Conservation (phyloP, 371 early-diverging fungal species). For the Haplosporangium sp. region DNA sequence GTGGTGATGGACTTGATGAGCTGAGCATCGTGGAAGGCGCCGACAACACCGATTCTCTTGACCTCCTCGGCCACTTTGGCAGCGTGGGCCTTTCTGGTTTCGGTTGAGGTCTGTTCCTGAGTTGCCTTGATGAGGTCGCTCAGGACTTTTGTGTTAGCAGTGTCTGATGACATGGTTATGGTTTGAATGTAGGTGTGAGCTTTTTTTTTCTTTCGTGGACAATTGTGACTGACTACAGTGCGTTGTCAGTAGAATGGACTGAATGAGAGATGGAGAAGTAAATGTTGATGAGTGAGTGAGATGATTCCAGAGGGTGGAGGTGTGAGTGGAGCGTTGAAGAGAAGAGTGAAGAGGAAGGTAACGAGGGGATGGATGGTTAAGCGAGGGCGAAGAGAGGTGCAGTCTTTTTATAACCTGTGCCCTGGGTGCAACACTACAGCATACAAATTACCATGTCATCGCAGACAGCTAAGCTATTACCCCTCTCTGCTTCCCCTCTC, state of each 20-base stretch:
- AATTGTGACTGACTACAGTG: not conserved
- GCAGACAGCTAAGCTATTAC: too few relatives aligned
- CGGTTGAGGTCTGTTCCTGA: slow-evolving; percentile 32
- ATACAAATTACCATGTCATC: too few relatives aligned
- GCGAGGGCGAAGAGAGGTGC: too few relatives aligned
- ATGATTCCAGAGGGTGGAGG: too few relatives aligned
- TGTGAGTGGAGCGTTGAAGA: too few relatives aligned
- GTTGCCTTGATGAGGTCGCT: slow-evolving; percentile 46
- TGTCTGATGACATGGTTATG: slow-evolving; percentile 2
- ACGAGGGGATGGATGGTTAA: too few relatives aligned
- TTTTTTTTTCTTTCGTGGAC: not conserved
- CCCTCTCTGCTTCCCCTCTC: too few relatives aligned
- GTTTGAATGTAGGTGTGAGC: not conserved
- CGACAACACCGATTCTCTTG: slow-evolving; percentile 37
- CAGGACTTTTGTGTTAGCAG: slow-evolving; percentile 29
- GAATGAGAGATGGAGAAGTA: not conserved
- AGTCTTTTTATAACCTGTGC: too few relatives aligned
- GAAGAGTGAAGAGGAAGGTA: too few relatives aligned
- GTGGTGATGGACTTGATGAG: slow-evolving; percentile 41
- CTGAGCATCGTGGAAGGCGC: slow-evolving; percentile 31
- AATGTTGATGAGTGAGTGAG: too few relatives aligned
- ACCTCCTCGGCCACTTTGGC: slow-evolving; percentile 36
- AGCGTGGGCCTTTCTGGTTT: slow-evolving; percentile 29
- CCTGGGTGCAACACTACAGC: too few relatives aligned
- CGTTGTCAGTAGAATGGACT: not conserved